A percentile compares a stretch with the other conserved stretches of the same genome.
Conservation (phyloP, 1,139 yeast species). For the Entelexis paramagnoliae region DNA sequence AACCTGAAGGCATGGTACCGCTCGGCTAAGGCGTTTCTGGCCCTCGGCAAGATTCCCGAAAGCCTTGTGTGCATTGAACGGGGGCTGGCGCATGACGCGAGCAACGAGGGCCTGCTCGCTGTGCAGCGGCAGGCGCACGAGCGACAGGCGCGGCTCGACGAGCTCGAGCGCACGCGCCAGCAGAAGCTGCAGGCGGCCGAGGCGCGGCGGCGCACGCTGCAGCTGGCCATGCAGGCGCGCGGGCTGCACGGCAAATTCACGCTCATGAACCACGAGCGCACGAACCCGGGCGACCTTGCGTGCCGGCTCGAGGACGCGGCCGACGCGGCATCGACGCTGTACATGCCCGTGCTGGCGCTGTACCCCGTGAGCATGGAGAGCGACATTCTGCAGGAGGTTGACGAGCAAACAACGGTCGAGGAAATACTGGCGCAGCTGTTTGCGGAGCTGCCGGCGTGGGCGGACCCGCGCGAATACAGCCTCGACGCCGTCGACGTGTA, state of each 20-base stretch:
- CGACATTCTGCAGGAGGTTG: constrained; percentile 64
- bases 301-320: constrained; percentile 54
- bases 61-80: constrained; percentile 56
- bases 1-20: constrained; percentile 79
- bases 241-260: constrained; percentile 10
- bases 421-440: constrained; percentile 36
- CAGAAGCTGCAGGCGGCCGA: constrained; percentile 30
- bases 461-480: constrained; percentile 42
- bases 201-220: constrained; percentile 25
- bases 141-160: constrained; percentile 27
- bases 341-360: constrained; percentile 68
- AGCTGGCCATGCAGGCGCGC: constrained; percentile 18
- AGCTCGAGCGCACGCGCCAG: constrained; percentile 25
- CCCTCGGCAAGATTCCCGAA: constrained; percentile 60
- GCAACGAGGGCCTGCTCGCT: constrained; percentile 43
- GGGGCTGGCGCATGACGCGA: constrained; percentile 50
- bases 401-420: constrained; percentile 51
- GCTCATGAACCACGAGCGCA: constrained; percentile 10
- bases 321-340: constrained; percentile 68
- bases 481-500: constrained; percentile 56
- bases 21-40: constrained; percentile 69
- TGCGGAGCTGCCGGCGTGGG: constrained; percentile 65
- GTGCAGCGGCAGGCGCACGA: constrained; percentile 24
- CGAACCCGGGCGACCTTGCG: constrained; percentile 27
- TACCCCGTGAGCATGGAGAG: constrained; percentile 82